Evolutionary conservation across 345 rosid genomes (phyloP).

Genomic region (Luvunga scandens): DNA sequence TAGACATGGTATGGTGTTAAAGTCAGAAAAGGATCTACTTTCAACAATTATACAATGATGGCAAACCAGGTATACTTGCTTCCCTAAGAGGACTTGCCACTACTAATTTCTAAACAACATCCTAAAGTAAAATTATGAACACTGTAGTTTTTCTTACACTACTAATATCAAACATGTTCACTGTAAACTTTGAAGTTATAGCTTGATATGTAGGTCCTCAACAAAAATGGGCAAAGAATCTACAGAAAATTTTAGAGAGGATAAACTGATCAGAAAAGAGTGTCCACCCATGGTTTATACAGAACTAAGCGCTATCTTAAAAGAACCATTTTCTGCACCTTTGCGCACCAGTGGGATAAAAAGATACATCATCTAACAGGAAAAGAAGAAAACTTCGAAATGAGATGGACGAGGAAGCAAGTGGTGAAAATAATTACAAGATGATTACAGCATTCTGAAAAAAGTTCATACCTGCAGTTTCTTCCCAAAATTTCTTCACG

Average conservation of each 20-base stretch:
- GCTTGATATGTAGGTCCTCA: background rate
- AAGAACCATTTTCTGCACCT: background rate
- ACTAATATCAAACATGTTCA: conserved; percentile 1
- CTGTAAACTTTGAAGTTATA: background rate
- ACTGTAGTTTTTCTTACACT: background rate
- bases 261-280: background rate
- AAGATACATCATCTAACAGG: background rate
- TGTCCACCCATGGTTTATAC: background rate
- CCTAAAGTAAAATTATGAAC: background rate
- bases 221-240: background rate
- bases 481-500: conserved; percentile 97
- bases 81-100: background rate
- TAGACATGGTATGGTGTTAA: background rate
- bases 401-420: background rate
- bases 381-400: background rate
- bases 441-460: background rate
- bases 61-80: background rate
- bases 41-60: background rate
- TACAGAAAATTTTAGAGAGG: background rate
- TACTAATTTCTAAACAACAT: background rate
- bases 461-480: conserved; percentile 75
- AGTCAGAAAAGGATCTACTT: background rate
- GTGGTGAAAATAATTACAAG: background rate
- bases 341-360: background rate
- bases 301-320: background rate